Evolutionary conservation across 169 alveolate genomes (phyloP).

Genomic region (Eimeria maxima): DNA sequence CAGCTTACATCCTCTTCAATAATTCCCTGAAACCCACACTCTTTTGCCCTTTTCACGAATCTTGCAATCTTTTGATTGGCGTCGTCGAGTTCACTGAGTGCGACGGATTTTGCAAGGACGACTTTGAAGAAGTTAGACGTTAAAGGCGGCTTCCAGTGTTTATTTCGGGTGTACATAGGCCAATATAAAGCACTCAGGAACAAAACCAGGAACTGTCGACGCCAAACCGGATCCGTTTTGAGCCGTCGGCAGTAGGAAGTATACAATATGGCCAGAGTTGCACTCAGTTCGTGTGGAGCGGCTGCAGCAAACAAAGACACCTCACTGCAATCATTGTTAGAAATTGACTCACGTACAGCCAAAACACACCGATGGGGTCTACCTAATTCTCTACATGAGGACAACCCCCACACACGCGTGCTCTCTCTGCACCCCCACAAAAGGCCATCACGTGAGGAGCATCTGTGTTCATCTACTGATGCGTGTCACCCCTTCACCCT

Average conservation of each 20-base stretch:
- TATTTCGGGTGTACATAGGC: conserved; percentile 81
- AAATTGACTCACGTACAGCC: not conserved
- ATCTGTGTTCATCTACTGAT: not conserved
- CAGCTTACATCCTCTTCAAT: conserved; percentile 57
- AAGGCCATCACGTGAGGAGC: too few relatives aligned
- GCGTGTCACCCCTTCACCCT: too few relatives aligned
- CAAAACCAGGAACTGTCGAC: conserved; percentile 73
- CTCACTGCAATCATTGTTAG: not conserved
- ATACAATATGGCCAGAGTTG: conserved; percentile 43
- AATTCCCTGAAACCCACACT: conserved; percentile 65
- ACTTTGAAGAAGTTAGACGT: conserved; percentile 61
- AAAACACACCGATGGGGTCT: too few relatives aligned
- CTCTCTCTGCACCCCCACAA: not conserved
- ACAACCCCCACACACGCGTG: not conserved
- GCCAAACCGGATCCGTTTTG: conserved; percentile 60
- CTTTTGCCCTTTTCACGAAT: conserved; percentile 32
- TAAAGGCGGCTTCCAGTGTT: conserved; percentile 68
- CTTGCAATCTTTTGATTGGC: not conserved
- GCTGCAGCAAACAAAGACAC: conserved; percentile 20
- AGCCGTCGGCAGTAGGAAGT: conserved; percentile 75
- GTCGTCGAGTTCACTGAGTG: conserved; percentile 40
- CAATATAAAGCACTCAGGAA: conserved; percentile 74
- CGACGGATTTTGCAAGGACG: conserved; percentile 66
- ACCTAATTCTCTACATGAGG: too few relatives aligned
- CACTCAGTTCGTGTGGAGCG: conserved; percentile 50